Conservation (phyloP, 495 filamentous ascomycete genomes). For the Daldinia childiae region DNA sequence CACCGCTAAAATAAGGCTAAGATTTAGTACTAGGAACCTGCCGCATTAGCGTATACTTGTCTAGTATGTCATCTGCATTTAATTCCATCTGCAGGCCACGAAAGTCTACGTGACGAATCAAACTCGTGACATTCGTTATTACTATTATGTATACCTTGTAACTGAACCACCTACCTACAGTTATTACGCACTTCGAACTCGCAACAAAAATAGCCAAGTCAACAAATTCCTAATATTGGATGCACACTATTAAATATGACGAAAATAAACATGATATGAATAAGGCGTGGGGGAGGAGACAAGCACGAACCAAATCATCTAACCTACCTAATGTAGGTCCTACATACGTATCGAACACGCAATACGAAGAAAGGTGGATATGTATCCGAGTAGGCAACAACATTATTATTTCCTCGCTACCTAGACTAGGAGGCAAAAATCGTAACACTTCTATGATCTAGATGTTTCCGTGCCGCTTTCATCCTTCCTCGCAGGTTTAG, state of each 20-base stretch:
- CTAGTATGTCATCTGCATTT: constrained; percentile 29
- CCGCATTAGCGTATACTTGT: constrained; percentile 28
- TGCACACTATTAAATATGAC: background rate
- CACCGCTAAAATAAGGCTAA: constrained; percentile 22
- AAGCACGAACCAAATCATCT: constrained; percentile 7
- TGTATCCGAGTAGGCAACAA: constrained; percentile 24
- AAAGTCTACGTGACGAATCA: constrained; percentile 33
- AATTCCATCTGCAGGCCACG: constrained; percentile 15
- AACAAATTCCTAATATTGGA: constrained; percentile 5
- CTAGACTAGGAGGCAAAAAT: constrained; percentile 8
- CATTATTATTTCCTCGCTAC: constrained; percentile 5
- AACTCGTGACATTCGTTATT: constrained; percentile 23
- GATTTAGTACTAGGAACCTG: constrained; percentile 10
- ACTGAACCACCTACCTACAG: background rate
- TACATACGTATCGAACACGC: constrained; percentile 29
- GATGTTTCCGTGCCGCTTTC: background rate
- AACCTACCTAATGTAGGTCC: background rate
- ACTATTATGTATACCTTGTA: background rate
- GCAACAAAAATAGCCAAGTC: constrained; percentile 1
- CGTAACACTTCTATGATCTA: constrained; percentile 20
- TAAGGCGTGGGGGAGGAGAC: background rate
- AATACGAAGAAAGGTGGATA: constrained; percentile 18
- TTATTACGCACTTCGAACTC: background rate
- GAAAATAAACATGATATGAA: constrained; percentile 2
- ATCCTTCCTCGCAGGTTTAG: background rate